Evolutionary conservation across 2,329 filamentous ascomycete species (phyloP), one percentile per base, ranked within the genome.

Genomic region (Arthrinium puccinioides): DNA sequence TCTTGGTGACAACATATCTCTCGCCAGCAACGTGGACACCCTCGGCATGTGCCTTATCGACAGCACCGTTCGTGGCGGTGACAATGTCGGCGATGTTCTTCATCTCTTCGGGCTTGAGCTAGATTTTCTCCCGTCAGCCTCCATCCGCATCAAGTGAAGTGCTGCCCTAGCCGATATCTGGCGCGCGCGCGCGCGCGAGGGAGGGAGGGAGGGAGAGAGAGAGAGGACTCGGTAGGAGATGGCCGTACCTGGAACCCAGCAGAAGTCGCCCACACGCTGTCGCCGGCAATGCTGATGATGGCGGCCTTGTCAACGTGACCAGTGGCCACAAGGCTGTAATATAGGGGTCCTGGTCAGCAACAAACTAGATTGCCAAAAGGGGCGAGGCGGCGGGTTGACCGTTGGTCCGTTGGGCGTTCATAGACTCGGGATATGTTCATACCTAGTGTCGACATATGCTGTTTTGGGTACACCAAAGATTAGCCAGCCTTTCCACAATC

Each of bases 291-390:
- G 64, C 84, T 88, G 71, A 92, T 79, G 61, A 95, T 88, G 58
- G 85, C 84, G 54, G 76, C 88, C 69, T 87, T 82, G 69, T 92
- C 83, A 57, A 94, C 66, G 60, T 89, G 82, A 56, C 81, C 81
- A 53, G 74, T 81, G 67, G 74, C 82, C 56, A 94, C 76, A 54
- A 95, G 79, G 76, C 87, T 94, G 57, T 51, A 21, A n/a, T n/a
- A n/a, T n/a, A n/a, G n/a, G n/a, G n/a, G n/a, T n/a, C n/a, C n/a
- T n/a, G n/a, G n/a, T n/a, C n/a, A n/a, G n/a, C n/a, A n/a, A n/a
- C n/a, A n/a, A n/a, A n/a, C n/a, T n/a, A n/a, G n/a, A n/a, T n/a
- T n/a, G n/a, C n/a, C n/a, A n/a, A n/a, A n/a, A n/a, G n/a, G n/a
- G n/a, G n/a, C n/a, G n/a, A n/a, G n/a, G n/a, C n/a, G n/a, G n/a